Base-by-base conservation (phyloP, 2,329 filamentous ascomycete species). In the Penicillium psychrosexuale region DNA sequence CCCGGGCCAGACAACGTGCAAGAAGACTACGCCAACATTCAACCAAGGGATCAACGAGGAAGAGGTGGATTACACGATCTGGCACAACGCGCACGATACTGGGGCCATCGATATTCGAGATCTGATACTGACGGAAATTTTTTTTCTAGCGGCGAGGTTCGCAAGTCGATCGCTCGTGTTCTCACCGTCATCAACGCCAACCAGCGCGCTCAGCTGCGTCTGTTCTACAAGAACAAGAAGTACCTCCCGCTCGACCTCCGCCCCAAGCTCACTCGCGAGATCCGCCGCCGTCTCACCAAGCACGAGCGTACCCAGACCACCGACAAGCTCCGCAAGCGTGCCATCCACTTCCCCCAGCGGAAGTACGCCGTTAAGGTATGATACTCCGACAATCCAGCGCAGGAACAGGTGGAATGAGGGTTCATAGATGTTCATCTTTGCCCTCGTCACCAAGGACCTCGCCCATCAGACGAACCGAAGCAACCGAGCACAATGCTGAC, bases 161-260 rank as follows among this genome's bases (percentile, higher is more conserved):
- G 94, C 85, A 99, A 99, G 87, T 96, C 92, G 67, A 97, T 99
- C 81, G 95, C 94, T 76, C 92, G 93, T 77, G 90, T 97, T 81
- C 88, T 99, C 73, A 99, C 94, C 80, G 86, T 99, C 83, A 96
- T 99, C 88, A 99, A 97, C 86, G 89, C 91, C 81, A 97, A 96
- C 87, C 94, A 99, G 85, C 89, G 95, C 79, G 84, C 91, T 69
- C 92, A 97, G 83, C 91, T 99, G 74, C 91, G 92, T 73, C 85
- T 97, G 69, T 97, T 97, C 89, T 99, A 99, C 88, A 95, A 96
- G 86, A 89, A 89, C 88, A 97, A 97, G 90, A 97, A 97, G 86
- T 97, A 97, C 86, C 82, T 91, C 65, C 94, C 94, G 66, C 91
- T 99, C 78, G 95, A 99, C 80, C 92, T 99, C 83, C 90, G 94